A percentile compares a stretch with the other conserved stretches of the same genome.
These are phyloP conservation scores for Fonsecaea erecta DNA, from an alignment of 2,329 filamentous ascomycete species.

Conservation along the genomic window DNA sequence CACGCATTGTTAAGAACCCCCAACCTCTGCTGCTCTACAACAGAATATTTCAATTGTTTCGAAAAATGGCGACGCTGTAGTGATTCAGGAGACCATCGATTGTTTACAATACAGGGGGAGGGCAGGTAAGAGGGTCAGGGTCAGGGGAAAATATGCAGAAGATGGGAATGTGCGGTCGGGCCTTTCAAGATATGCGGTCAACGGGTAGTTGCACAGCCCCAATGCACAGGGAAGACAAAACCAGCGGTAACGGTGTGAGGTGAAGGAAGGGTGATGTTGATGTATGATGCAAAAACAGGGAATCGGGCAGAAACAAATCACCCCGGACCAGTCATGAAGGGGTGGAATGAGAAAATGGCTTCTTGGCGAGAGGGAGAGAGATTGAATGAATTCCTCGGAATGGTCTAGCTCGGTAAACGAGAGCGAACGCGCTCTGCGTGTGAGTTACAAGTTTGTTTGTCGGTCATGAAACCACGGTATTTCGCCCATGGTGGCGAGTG, in stretches of 20 bases:
- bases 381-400: slow-evolving; percentile 2
- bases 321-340: slow-evolving; percentile 6
- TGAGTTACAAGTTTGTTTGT: not conserved
- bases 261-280: slow-evolving; percentile 8
- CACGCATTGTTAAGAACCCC: slow-evolving; percentile 27
- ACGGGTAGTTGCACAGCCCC: slow-evolving; percentile 3
- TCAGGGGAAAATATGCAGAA: not conserved
- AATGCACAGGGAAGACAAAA: not conserved
- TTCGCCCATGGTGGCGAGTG: not conserved
- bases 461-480: not conserved
- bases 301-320: slow-evolving; percentile 5
- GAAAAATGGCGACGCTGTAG: not conserved
- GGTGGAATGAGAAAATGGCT: not conserved
- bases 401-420: not conserved
- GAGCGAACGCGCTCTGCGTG: not conserved
- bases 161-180: not conserved
- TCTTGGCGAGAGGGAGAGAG: not conserved
- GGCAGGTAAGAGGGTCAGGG: not conserved
- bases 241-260: slow-evolving; percentile 1
- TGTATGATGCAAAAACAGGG: slow-evolving; percentile 4
- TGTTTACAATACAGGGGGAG: not conserved
- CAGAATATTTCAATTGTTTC: not conserved
- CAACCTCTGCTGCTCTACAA: not conserved
- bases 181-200: not conserved
- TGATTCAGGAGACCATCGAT: not conserved